Evolutionary conservation across 2,329 filamentous ascomycete genomes (phyloP).

Genomic region (Talaromyces atroroseus): DNA sequence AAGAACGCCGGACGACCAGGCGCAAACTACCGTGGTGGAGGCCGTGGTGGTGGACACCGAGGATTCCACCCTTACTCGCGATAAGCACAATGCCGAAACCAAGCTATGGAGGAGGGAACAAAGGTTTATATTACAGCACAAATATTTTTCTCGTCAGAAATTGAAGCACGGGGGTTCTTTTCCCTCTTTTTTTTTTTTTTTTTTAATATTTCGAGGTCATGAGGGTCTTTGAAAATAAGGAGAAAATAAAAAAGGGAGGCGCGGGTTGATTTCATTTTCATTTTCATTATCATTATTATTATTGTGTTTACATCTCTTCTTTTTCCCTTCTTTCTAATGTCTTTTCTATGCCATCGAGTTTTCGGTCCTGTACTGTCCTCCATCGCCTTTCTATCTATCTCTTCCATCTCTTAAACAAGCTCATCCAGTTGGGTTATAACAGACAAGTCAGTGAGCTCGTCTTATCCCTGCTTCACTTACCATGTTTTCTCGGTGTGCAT

Average conservation of each 20-base stretch:
- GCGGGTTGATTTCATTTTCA: neutral
- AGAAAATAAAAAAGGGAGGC: neutral
- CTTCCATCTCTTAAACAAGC: neutral
- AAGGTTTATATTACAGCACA: neutral
- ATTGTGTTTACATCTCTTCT: too few relatives aligned
- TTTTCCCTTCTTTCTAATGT: neutral
- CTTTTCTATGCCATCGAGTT: neutral
- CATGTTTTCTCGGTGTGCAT: neutral
- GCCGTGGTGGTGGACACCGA: conserved; percentile 63
- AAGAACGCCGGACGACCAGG: conserved; percentile 91
- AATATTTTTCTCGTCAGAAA: neutral
- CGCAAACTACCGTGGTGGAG: conserved; percentile 88
- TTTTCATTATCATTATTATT: neutral
- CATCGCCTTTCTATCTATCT: neutral
- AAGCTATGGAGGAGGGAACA: neutral
- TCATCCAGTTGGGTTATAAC: neutral
- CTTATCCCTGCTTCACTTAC: neutral
- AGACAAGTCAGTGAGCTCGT: too few relatives aligned
- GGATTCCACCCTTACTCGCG: conserved; percentile 75
- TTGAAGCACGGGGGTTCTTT: neutral
- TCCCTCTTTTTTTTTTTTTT: neutral
- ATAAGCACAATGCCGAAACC: neutral
- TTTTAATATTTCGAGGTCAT: neutral
- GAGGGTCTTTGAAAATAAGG: neutral
- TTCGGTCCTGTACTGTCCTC: neutral